Evolutionary conservation across 2,329 filamentous ascomycete genomes (phyloP).

Genomic region (Drechslera avenae): DNA sequence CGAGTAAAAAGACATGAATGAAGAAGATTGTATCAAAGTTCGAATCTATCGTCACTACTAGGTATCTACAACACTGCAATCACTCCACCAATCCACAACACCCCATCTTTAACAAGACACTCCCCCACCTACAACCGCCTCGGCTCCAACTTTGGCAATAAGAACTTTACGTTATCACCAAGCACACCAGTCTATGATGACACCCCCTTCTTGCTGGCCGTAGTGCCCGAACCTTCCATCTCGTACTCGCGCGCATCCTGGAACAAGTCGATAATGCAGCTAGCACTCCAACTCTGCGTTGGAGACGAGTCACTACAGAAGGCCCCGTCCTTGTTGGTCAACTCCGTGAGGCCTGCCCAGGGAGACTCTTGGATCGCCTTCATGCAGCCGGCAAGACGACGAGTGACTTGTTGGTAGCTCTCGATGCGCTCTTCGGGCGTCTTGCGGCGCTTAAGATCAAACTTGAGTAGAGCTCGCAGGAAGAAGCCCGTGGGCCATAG

Average conservation of each 20-base stretch:
- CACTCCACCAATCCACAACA: not conserved
- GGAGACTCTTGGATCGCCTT: slow-evolving; percentile 76
- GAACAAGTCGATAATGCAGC: slow-evolving; percentile 93
- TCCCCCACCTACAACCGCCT: too few relatives aligned
- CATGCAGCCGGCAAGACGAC: slow-evolving; percentile 81
- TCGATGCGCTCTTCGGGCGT: slow-evolving; percentile 74
- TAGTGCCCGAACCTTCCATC: not conserved
- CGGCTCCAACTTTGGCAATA: not conserved
- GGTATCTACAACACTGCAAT: slow-evolving; percentile 1
- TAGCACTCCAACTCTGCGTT: slow-evolving; percentile 95
- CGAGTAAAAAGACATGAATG: too few relatives aligned
- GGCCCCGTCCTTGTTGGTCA: slow-evolving; percentile 88
- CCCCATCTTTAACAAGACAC: not conserved
- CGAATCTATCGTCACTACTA: not conserved
- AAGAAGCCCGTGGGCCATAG: slow-evolving; percentile 97
- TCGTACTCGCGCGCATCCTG: slow-evolving; percentile 71
- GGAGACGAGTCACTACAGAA: slow-evolving; percentile 90
- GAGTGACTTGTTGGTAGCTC: slow-evolving; percentile 92
- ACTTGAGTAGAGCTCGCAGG: slow-evolving; percentile 86
- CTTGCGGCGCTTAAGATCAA: slow-evolving; percentile 76
- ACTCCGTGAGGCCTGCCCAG: slow-evolving; percentile 90
- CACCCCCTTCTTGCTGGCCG: not conserved
- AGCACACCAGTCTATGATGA: slow-evolving; percentile 1
- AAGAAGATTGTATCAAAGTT: too few relatives aligned
- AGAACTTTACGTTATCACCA: not conserved